A percentile compares a stretch with the other conserved stretches of the same genome.
These are phyloP conservation scores for Epithemia pelagica DNA, from an alignment of 108 stramenopile species.

Conservation along the genomic window DNA sequence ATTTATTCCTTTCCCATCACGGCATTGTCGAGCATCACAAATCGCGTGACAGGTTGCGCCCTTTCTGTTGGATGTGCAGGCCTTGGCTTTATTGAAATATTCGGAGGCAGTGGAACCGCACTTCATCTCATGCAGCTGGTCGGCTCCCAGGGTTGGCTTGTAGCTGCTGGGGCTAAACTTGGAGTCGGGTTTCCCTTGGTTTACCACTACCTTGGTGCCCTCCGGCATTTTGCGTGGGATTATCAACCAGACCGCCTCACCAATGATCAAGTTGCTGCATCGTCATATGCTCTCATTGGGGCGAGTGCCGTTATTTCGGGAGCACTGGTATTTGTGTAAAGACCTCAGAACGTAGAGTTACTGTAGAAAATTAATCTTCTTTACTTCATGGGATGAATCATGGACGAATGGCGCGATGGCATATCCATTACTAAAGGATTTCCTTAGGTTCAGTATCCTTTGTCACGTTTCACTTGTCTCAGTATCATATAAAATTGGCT, in stretches of 20 bases:
- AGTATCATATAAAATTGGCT: too few relatives aligned
- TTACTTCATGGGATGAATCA: background rate
- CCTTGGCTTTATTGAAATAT: constrained; percentile 64
- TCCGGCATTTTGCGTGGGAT: constrained; percentile 83
- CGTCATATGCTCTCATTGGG: constrained; percentile 55
- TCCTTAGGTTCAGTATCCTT: background rate
- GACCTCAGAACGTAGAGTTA: too few relatives aligned
- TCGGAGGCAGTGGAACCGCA: constrained; percentile 69
- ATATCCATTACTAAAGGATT: constrained; percentile 1
- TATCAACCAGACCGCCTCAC: constrained; percentile 53
- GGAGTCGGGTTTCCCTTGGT: constrained; percentile 81
- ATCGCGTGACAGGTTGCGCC: constrained; percentile 86
- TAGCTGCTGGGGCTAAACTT: constrained; percentile 75
- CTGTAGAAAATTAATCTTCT: constrained; percentile 1
- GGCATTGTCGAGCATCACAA: constrained; percentile 85
- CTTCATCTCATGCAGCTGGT: constrained; percentile 63
- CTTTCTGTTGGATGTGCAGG: constrained; percentile 79
- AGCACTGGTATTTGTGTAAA: constrained; percentile 39
- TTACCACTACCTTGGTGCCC: constrained; percentile 87
- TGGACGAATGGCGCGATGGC: too few relatives aligned
- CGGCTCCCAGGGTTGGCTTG: constrained; percentile 49
- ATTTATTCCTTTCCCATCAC: constrained; percentile 90
- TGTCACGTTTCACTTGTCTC: too few relatives aligned
- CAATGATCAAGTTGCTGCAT: constrained; percentile 67
- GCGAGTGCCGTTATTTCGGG: constrained; percentile 40